Conservation (phyloP, 2,329 filamentous ascomycete genomes). For the Hypoxylon sp. region DNA sequence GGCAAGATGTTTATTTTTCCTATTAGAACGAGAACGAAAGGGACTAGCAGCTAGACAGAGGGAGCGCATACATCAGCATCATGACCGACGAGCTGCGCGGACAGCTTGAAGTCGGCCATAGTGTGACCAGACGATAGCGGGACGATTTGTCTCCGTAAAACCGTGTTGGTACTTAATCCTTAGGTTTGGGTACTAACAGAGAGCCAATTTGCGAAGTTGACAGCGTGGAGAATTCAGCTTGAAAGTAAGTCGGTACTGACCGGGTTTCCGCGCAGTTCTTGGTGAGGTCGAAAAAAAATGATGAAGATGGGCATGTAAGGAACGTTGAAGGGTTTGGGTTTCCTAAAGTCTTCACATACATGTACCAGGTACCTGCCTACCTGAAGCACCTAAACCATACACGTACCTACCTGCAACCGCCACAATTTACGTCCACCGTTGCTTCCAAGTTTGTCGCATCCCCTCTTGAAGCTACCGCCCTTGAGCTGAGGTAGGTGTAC, state of each 20-base stretch:
- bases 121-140: conserved; percentile 24
- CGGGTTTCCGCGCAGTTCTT: background rate
- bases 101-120: conserved; percentile 93
- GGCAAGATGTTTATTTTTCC: conserved; percentile 9
- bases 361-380: too few species aligned
- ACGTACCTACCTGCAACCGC: background rate
- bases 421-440: background rate
- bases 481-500: too few species aligned
- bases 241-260: background rate
- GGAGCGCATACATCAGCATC: conserved; percentile 84
- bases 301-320: conserved; percentile 1
- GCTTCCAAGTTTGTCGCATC: too few species aligned
- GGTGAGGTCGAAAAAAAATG: background rate
- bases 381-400: too few species aligned
- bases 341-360: background rate
- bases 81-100: conserved; percentile 89
- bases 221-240: background rate
- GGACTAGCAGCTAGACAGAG: conserved; percentile 16
- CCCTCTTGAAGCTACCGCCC: too few species aligned
- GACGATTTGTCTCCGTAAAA: background rate
- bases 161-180: background rate
- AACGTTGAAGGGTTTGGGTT: too few species aligned
- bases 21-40: background rate
- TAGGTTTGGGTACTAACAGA: background rate
- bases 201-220: background rate